Conservation (phyloP, 495 filamentous ascomycete genomes). For the Penicillium cosmopolitanum region DNA sequence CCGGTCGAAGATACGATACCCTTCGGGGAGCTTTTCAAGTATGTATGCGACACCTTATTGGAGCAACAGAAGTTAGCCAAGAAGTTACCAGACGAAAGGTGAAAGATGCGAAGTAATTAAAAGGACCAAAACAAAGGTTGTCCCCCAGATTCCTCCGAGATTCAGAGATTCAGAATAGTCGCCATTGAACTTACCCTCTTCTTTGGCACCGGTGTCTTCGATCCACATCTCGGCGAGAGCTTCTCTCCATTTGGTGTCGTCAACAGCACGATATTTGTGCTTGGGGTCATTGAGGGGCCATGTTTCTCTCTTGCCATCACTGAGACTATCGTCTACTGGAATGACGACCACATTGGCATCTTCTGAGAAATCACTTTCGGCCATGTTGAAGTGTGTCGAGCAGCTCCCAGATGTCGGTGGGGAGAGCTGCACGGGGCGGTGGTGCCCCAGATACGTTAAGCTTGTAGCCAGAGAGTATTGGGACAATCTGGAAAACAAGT, state of each 20-base stretch:
- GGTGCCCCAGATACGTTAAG: too few relatives aligned
- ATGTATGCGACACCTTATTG: conserved; percentile 48
- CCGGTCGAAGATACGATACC: conserved; percentile 54
- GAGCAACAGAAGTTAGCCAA: conserved; percentile 9
- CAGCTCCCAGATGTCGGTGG: not conserved
- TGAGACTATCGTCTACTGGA: conserved; percentile 32
- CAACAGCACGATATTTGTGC: conserved; percentile 21
- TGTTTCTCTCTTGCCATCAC: conserved; percentile 35
- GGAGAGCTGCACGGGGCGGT: conserved; percentile 1
- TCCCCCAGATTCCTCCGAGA: too few relatives aligned
- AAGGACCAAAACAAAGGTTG: too few relatives aligned
- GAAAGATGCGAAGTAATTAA: not conserved
- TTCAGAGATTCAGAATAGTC: not conserved
- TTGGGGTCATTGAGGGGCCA: conserved; percentile 36
- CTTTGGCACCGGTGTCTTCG: conserved; percentile 32
- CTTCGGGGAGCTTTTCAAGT: conserved; percentile 57
- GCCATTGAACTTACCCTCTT: conserved; percentile 33
- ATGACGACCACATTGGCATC: conserved; percentile 34
- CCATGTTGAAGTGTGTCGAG: not conserved
- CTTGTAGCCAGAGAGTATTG: too few relatives aligned
- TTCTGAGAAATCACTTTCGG: conserved; percentile 15
- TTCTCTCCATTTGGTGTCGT: conserved; percentile 32
- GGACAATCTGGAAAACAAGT: too few relatives aligned
- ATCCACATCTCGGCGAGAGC: conserved; percentile 46
- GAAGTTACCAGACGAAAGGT: not conserved